Base-by-base conservation (phyloP, 208 protist species). In the Crithidia mellificae region DNA sequence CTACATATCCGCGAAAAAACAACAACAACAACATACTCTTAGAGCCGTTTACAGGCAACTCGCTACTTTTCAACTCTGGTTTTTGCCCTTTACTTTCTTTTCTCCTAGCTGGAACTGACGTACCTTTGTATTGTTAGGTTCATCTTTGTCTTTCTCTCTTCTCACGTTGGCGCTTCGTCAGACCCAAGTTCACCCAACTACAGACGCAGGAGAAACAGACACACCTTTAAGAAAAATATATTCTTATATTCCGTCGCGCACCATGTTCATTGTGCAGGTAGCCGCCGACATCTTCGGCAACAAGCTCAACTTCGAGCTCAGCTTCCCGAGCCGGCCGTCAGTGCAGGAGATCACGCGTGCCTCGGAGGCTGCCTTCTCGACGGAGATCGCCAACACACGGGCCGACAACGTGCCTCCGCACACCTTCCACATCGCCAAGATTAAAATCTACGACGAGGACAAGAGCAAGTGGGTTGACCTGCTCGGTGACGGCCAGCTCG, bases 271-370 rank as follows among this genome's bases (percentile, higher is more conserved):
- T 55, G 79, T 95, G 5, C 84, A 92, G 55, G 92, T 93, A 24
- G 89, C 92, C 1, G 92, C 92, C 29, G 88, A 95, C 63, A 92
- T 97, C 50, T 97, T 94, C 62, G 81, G 80, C 69, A 94, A 84
- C 55, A 97, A 97, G 68, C 73, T 93, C 25, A 97, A 97, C 82
- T 93, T 91, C 66, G 92, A 95, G 78, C 73, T 97, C 39, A 87
- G 70, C 71, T 97, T 95, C 71, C 79, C 90, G 30, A 70, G 61
- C 51, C 63, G 82, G 11, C 92, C 90, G 9, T 73, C 77, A 15
- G 14, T 95, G 38, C 62, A 78, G 59, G 92, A 97, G 68, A 66
- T 97, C 52, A 92, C 41, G 20, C 61, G 74, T n/a, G 57, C 80
- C 20, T 50, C 78, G 22, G 87, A 94, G 55, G 74, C 74, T 22